Evolutionary conservation across 495 filamentous ascomycete species (phyloP).

Genomic region (Penicillium chermesinum): DNA sequence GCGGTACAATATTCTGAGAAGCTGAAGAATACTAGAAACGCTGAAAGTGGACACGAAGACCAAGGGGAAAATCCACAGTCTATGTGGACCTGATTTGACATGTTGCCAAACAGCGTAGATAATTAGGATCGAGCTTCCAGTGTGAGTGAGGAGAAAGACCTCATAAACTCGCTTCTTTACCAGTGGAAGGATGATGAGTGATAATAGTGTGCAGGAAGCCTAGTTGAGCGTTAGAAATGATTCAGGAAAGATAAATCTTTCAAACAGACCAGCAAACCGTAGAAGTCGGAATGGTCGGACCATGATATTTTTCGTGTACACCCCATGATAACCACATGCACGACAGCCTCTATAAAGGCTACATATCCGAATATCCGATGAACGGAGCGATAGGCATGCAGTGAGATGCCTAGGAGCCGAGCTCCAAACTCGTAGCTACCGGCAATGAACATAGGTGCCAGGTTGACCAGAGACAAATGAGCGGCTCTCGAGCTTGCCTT

Average conservation of each 20-base stretch:
- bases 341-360: slow-evolving; percentile 9
- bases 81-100: neutral
- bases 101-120: slow-evolving; percentile 9
- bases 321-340: slow-evolving; percentile 9
- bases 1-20: slow-evolving; percentile 8
- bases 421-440: slow-evolving; percentile 13
- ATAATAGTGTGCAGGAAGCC: slow-evolving; percentile 12
- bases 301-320: slow-evolving; percentile 1
- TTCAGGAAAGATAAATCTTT: neutral
- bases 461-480: slow-evolving; percentile 11
- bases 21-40: slow-evolving; percentile 4
- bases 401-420: slow-evolving; percentile 19
- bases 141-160: slow-evolving; percentile 18
- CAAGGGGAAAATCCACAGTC: neutral
- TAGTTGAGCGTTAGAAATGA: slow-evolving; percentile 1
- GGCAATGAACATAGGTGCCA: slow-evolving; percentile 11
- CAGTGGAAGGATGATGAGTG: slow-evolving; percentile 13
- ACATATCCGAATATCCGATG: slow-evolving; percentile 22
- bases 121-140: slow-evolving; percentile 9
- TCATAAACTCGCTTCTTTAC: slow-evolving; percentile 18
- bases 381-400: slow-evolving; percentile 17
- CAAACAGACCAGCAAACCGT: slow-evolving; percentile 12
- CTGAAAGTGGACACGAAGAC: slow-evolving; percentile 1
- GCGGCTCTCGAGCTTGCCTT: slow-evolving; percentile 5
- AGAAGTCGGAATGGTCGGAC: slow-evolving; percentile 8